A percentile compares a stretch with the other conserved stretches of the same genome.
These are phyloP conservation scores for Malus hybrid DNA, from an alignment of 331 rosid species.

Conservation along the genomic window DNA sequence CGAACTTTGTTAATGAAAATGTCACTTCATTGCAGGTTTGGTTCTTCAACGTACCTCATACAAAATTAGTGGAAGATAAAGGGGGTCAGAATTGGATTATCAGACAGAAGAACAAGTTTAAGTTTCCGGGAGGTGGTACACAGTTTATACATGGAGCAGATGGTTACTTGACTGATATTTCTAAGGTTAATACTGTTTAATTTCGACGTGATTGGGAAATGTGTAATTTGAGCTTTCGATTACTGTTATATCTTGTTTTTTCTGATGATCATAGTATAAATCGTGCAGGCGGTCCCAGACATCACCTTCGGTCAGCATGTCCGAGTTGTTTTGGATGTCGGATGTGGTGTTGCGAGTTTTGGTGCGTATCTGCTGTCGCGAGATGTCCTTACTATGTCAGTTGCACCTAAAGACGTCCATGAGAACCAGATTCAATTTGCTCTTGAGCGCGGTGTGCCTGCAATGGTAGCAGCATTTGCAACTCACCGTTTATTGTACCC, in stretches of 20 bases:
- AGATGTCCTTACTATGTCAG: conserved; percentile 75
- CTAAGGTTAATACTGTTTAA: conserved; percentile 41
- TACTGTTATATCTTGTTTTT: background rate
- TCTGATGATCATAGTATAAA: conserved; percentile 18
- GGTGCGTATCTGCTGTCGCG: conserved; percentile 79
- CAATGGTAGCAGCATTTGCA: conserved; percentile 87
- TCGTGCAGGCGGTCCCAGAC: conserved; percentile 66
- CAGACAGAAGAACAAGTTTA: conserved; percentile 52
- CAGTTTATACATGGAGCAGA: conserved; percentile 92
- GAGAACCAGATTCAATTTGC: conserved; percentile 37
- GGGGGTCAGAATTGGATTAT: conserved; percentile 96
- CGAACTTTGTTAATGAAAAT: background rate
- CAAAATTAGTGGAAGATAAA: conserved; percentile 80
- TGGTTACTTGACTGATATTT: conserved; percentile 75
- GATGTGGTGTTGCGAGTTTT: conserved; percentile 96
- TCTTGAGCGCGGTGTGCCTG: conserved; percentile 97
- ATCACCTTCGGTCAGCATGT: conserved; percentile 62
- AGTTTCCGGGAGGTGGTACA: conserved; percentile 93
- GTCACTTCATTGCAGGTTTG: conserved; percentile 53
- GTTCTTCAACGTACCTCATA: conserved; percentile 85
- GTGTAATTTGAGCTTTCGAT: background rate
- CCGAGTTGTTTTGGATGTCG: conserved; percentile 84
- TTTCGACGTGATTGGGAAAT: background rate
- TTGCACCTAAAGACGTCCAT: conserved; percentile 92
- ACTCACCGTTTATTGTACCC: conserved; percentile 79